A percentile compares a stretch with the other conserved stretches of the same genome.
phyloP scores from a whole-genome alignment of 2,329 filamentous ascomycete genomes.

The Xylaria digitata region DNA sequence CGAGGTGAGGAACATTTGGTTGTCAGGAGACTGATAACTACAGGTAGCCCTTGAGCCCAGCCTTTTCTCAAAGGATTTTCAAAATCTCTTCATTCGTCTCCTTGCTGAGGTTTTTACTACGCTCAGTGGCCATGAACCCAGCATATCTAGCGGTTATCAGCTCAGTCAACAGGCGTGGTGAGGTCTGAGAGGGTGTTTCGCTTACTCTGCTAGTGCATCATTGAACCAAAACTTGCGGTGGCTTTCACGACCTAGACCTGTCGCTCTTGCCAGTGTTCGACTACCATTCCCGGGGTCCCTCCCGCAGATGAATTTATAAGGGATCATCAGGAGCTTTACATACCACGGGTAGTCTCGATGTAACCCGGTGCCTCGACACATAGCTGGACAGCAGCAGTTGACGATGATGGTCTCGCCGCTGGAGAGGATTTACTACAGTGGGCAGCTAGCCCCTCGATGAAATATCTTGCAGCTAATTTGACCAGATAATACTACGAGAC shows the following conservation, averaged over 20 bases:
- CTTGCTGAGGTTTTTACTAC: slow-evolving; percentile 4
- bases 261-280: slow-evolving; percentile 30
- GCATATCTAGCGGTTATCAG: slow-evolving; percentile 12
- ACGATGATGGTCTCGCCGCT: slow-evolving; percentile 15
- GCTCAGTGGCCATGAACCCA: slow-evolving; percentile 23
- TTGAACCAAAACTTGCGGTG: slow-evolving; percentile 31
- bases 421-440: neutral
- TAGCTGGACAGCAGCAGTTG: slow-evolving; percentile 30
- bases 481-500: slow-evolving; percentile 46
- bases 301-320: slow-evolving; percentile 25
- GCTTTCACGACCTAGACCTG: slow-evolving; percentile 27
- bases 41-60: slow-evolving; percentile 1
- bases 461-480: slow-evolving; percentile 52
- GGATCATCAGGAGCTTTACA: slow-evolving; percentile 7
- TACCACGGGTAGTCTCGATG: slow-evolving; percentile 18
- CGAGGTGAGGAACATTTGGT: too few relatives aligned
- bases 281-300: slow-evolving; percentile 27
- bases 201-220: slow-evolving; percentile 24
- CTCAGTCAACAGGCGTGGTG: neutral
- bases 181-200: neutral
- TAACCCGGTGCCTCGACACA: slow-evolving; percentile 31
- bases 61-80: slow-evolving; percentile 19
- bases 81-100: slow-evolving; percentile 26
- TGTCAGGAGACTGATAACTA: neutral
- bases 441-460: slow-evolving; percentile 48